Evolutionary conservation across 2,329 filamentous ascomycete genomes (phyloP).

Genomic region (Pyrenochaeta sp.): DNA sequence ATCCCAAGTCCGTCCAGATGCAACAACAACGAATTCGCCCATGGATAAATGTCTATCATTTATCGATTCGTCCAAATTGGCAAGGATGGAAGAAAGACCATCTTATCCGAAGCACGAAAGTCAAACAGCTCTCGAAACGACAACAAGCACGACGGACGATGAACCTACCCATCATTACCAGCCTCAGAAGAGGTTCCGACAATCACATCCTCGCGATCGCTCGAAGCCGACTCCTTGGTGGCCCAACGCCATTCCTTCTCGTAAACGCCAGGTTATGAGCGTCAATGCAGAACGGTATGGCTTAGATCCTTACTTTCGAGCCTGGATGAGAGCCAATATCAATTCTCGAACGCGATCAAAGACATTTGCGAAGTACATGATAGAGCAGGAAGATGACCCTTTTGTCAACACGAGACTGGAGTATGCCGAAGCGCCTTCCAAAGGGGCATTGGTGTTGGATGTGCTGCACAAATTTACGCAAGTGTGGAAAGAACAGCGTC

Average conservation of each 20-base stretch:
- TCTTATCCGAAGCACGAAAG: slow-evolving; percentile 10
- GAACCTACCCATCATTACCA: slow-evolving; percentile 3
- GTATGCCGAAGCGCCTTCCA: slow-evolving; percentile 18
- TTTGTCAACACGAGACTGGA: slow-evolving; percentile 32
- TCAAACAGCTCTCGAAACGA: slow-evolving; percentile 9
- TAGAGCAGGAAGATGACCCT: slow-evolving; percentile 31
- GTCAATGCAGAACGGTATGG: slow-evolving; percentile 30
- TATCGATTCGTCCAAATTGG: slow-evolving; percentile 23
- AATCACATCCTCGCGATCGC: slow-evolving; percentile 21
- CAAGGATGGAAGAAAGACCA: slow-evolving; percentile 4
- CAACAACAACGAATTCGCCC: neutral
- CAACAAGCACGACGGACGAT: neutral
- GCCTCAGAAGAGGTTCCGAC: neutral
- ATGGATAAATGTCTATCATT: slow-evolving; percentile 18
- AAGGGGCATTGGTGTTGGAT: slow-evolving; percentile 5
- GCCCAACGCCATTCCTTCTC: slow-evolving; percentile 34
- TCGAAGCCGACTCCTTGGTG: slow-evolving; percentile 31
- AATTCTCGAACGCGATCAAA: slow-evolving; percentile 28
- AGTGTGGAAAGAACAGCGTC: slow-evolving; percentile 19
- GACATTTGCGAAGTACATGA: slow-evolving; percentile 36
- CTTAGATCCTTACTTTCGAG: slow-evolving; percentile 34
- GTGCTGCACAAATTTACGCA: slow-evolving; percentile 11
- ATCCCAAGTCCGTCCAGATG: neutral
- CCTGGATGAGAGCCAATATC: slow-evolving; percentile 34
- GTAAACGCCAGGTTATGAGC: slow-evolving; percentile 27